Conservation (phyloP, 192 early-diverging fungal species). For the Coemansia sp. region DNA sequence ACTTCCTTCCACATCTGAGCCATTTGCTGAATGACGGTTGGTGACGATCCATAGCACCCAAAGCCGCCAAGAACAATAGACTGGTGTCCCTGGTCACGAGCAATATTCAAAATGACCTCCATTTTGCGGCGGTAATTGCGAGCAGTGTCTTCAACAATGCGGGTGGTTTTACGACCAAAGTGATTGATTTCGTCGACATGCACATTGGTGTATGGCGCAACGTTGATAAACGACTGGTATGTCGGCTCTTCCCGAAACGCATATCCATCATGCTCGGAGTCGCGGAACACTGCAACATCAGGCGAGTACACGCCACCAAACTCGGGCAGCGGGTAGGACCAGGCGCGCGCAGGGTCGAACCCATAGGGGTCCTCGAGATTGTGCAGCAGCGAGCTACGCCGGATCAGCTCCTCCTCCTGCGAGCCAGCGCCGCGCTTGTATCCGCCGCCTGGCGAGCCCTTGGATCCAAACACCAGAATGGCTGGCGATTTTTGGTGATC, state of each 20-base stretch:
- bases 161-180: constrained; percentile 44
- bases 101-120: constrained; percentile 51
- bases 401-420: constrained; percentile 52
- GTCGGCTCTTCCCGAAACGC: constrained; percentile 47
- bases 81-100: constrained; percentile 51
- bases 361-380: constrained; percentile 51
- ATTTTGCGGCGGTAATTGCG: constrained; percentile 51
- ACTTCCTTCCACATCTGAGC: constrained; percentile 54
- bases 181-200: constrained; percentile 47
- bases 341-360: constrained; percentile 40
- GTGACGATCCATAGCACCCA: constrained; percentile 42
- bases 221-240: constrained; percentile 49
- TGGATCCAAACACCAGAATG: constrained; percentile 46
- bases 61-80: constrained; percentile 49
- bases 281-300: constrained; percentile 47
- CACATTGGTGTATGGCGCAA: constrained; percentile 47
- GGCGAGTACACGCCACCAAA: constrained; percentile 55
- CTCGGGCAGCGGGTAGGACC: constrained; percentile 52
- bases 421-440: constrained; percentile 51
- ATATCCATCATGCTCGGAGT: constrained; percentile 50
- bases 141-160: constrained; percentile 47
- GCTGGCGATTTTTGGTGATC: constrained; percentile 45
- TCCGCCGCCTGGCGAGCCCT: constrained; percentile 49
- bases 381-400: constrained; percentile 46
- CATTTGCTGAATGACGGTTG: constrained; percentile 34